Evolutionary conservation across 208 protist genomes (phyloP).

Genomic region (Endotrypanum monterogeii): DNA sequence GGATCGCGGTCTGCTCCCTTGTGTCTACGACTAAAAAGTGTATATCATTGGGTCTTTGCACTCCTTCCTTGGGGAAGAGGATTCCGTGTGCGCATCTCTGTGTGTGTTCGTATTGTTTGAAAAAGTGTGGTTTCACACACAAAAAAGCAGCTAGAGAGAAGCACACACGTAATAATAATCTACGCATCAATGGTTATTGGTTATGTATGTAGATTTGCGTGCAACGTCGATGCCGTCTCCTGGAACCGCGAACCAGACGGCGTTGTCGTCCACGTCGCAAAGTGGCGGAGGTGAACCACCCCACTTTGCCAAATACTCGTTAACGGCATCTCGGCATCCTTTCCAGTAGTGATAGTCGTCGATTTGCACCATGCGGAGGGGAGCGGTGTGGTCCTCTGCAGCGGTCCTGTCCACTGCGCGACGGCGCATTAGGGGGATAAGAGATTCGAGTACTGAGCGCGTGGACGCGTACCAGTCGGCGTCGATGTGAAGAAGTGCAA

Average conservation of each 20-base stretch:
- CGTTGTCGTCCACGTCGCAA: conserved; percentile 59
- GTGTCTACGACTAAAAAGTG: no score
- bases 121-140: neutral
- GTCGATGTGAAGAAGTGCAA: conserved; percentile 74
- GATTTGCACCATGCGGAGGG: conserved; percentile 58
- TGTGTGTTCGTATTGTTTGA: no score
- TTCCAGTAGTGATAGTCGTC: conserved; percentile 88
- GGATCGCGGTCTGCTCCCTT: no score
- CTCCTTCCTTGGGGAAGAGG: no score
- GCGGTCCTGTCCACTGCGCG: neutral
- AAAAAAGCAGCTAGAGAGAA: neutral
- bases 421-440: conserved; percentile 40
- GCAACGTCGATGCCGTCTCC: neutral
- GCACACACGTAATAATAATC: neutral
- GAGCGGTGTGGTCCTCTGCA: neutral
- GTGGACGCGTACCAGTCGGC: conserved; percentile 86
- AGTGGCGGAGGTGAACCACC: conserved; percentile 5
- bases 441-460: conserved; percentile 39
- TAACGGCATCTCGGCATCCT: conserved; percentile 60
- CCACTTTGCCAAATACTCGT: conserved; percentile 41
- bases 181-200: neutral
- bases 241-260: conserved; percentile 45
- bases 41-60: no score
- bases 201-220: neutral
- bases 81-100: no score